A percentile compares a stretch with the other conserved stretches of the same genome.
phyloP scores from a whole-genome alignment of 768 basidiomycete genomes.

The Lepiota brunneoincarnata region DNA sequence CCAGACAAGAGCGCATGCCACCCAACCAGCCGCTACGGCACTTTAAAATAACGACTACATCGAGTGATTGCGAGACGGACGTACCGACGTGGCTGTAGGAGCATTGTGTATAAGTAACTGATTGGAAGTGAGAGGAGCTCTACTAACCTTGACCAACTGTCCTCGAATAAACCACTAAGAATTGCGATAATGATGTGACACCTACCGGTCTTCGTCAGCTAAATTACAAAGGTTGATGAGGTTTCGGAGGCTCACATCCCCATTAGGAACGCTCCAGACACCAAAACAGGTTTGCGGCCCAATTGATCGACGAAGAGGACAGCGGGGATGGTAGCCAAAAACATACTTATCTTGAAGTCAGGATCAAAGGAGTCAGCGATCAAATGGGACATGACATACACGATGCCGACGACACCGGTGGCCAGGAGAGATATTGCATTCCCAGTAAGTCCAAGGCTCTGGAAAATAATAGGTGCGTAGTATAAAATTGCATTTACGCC shows the following conservation, averaged over 20 bases:
- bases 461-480: constrained; percentile 74
- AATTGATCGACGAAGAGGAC: constrained; percentile 79
- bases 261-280: constrained; percentile 77
- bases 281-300: constrained; percentile 70
- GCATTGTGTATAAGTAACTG: constrained; percentile 5
- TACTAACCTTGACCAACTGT: constrained; percentile 50
- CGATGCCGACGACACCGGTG: constrained; percentile 76
- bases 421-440: constrained; percentile 52
- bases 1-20: constrained; percentile 69
- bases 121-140: background rate
- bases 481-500: constrained; percentile 77
- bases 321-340: constrained; percentile 75
- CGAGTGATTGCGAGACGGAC: constrained; percentile 11
- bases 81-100: constrained; percentile 29
- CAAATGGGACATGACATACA: constrained; percentile 37
- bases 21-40: constrained; percentile 64
- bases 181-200: constrained; percentile 73
- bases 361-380: background rate
- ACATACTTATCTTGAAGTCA: constrained; percentile 46
- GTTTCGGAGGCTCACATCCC: constrained; percentile 39
- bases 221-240: background rate
- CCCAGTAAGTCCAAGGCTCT: constrained; percentile 54
- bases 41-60: background rate
- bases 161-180: constrained; percentile 55
- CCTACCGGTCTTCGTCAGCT: constrained; percentile 24